Evolutionary conservation across 2,329 filamentous ascomycete genomes (phyloP).

Genomic region (Raffaelea ambrosiae): DNA sequence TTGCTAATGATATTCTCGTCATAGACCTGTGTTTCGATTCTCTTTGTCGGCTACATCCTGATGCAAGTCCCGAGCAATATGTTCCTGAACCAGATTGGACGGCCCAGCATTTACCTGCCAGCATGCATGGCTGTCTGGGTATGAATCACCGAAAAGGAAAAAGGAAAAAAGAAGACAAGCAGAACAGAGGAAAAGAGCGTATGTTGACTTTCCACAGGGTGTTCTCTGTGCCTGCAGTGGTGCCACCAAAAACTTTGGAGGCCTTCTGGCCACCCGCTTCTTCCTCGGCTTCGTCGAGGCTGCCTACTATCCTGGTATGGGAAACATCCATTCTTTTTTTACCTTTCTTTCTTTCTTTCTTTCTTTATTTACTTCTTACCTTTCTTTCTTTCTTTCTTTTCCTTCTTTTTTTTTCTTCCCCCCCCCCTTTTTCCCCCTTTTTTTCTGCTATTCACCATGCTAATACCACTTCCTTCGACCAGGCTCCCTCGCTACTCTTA

Average conservation of each 20-base stretch:
- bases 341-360: too few species aligned
- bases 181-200: background rate
- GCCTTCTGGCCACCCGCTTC: constrained; percentile 24
- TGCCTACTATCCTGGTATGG: constrained; percentile 34
- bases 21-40: constrained; percentile 13
- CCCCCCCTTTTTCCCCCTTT: too few species aligned
- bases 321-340: too few species aligned
- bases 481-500: constrained; percentile 54
- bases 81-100: constrained; percentile 17
- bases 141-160: background rate
- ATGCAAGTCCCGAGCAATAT: constrained; percentile 18
- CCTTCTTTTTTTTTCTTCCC: too few species aligned
- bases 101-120: constrained; percentile 22
- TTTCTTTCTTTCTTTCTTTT: too few species aligned
- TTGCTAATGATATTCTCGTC: too few species aligned
- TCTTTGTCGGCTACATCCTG: constrained; percentile 19
- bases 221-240: constrained; percentile 17
- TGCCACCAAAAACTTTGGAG: constrained; percentile 18
- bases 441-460: too few species aligned
- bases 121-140: constrained; percentile 24
- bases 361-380: too few species aligned
- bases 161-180: background rate
- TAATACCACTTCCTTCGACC: too few species aligned
- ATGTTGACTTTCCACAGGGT: constrained; percentile 1
- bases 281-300: constrained; percentile 27